Base-by-base conservation (phyloP, 805 yeast species). In the Metschnikowia proteae region DNA sequence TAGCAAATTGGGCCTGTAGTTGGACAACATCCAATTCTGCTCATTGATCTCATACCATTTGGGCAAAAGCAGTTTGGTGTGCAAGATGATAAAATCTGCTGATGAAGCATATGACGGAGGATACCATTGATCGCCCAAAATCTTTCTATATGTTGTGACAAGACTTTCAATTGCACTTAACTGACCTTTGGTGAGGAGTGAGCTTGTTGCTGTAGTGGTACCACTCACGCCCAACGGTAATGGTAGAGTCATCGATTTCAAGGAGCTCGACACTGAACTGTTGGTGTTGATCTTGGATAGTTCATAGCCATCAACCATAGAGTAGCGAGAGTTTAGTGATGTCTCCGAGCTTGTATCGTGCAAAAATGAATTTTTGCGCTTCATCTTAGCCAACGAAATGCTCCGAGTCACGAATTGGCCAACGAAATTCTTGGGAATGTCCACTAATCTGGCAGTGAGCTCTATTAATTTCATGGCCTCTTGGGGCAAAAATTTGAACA, bases 391-490 rank as follows among this genome's bases (percentile, higher is more conserved):
- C 23, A 66, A 64, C 1, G 76, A 65, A 28, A 81, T 76, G 51
- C 74, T 76, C 60, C 85, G 70, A 28, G 75, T 72, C n/a, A 80
- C 73, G 49, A 84, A 64, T 57, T 83, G 88, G 31, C 52, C 58
- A 26, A 63, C 67, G n/a, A 44, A 56, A 44, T 32, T 56, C 45
- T 29, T 47, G 40, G 49, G 63, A 60, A 52, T 59, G 5, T 40
- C 29, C 27, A 84, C 76, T 41, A 87, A 65, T 56, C 68, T 78
- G 0, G 91, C 81, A 1, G 86, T 83, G 1, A 80, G 65, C 49
- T 82, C 88, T 29, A 86, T 70, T 50, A 87, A 64, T 49, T 68
- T 74, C 65, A 80, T 79, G 3, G 86, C 73, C 54, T 86, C 92
- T 22, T 83, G 65, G 0, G 94, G 95, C 46, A 86, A 67, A 49